Base-by-base conservation (phyloP, 257 asterid genomes). In the Paraleonurus japonicus region DNA sequence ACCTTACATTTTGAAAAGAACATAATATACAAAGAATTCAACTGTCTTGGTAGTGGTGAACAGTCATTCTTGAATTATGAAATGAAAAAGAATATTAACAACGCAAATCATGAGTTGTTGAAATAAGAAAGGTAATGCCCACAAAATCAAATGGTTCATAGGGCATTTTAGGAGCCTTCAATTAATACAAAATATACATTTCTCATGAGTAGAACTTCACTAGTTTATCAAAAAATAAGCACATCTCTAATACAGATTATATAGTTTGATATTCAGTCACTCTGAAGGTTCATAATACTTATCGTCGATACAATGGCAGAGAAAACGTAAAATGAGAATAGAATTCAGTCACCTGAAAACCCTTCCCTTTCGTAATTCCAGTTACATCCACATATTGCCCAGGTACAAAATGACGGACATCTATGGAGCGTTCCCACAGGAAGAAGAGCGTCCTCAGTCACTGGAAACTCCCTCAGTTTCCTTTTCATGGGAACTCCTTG, bases 291-390 rank as follows among this genome's bases (percentile, higher is more conserved):
- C 26, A 30, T 17, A 13, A 32, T 61, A 61, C 15, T 16, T 33
- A 9, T 33, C 67, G 33, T 16, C 17, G 4, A 61, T 9, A 16
- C 7, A 17, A 61, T n/a, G 39, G 28, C 50, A 17, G 4, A 9
- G 50, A 61, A 32, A 8, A 3, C 8, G 67, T 32, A 61, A 61
- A 7, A 30, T 61, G 66, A 61, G 60, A 17, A 33, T 16, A 33
- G n/a, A 17, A 33, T 32, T 19, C 45, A 7, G 30, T 61, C 28
- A 89, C 98, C 98, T 88, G 95, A 76, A 94, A 94, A 7, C 98
- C 98, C 83, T 94, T 91, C 63, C 98, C 98, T 81, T 87, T 91
- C 8, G 97, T 84, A 73, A 94, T 91, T 48, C 98, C 97, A 57
- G 90, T 77, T 70, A 94, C 78, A 76, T 91, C 99, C 11, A 89